Evolutionary conservation across 2,329 filamentous ascomycete genomes (phyloP), one percentile per base, ranked within the genome.

Genomic region (Kalmusia sp.): DNA sequence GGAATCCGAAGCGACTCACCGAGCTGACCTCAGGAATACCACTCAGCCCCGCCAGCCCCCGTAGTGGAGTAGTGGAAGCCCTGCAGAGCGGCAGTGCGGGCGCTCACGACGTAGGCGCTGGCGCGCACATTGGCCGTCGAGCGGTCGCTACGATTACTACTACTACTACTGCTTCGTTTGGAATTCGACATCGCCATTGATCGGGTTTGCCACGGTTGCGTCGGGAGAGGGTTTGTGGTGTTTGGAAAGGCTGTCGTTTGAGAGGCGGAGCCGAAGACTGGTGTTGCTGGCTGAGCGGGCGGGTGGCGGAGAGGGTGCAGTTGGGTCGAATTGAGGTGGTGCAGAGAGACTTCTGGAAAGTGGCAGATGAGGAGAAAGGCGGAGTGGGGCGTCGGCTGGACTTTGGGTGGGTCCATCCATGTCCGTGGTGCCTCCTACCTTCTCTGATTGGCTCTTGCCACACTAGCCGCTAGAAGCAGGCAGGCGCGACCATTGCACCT

Each of bases 31-130:
- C 75, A 77, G 74, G 74, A 76, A 74, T 69, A 72, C 75, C 75
- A 77, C 69, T 74, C 73, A 58, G 69, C 73, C 73, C 73, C 90
- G 84, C 88, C 84, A 81, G 86, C 89, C 85, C 87, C 85, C 82
- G 91, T 93, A 91, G 92, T 93, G 87, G 90, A 96, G 87, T 96
- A 96, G 82, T 96, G 92, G 80, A 95, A 89, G 76, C 90, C 90
- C 76, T 88, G 87, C 69, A 96, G 84, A 72, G 81, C 84, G 76
- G 87, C 83, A 67, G 87, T 84, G 71, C 81, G 80, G 60, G 79
- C 74, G 78, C 93, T 87, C 77, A 93, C 91, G 69, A 90, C 82
- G 81, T 96, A 97, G 85, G 92, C 96, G 77, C 88, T 93, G 79
- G 93, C 92, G 81, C 93, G 88, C 78, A 95, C 87, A 76, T 90